Evolutionary conservation across 2,329 filamentous ascomycete species (phyloP), one percentile per base, ranked within the genome.

Genomic region (Paecilomyces dactylethromorphus): DNA sequence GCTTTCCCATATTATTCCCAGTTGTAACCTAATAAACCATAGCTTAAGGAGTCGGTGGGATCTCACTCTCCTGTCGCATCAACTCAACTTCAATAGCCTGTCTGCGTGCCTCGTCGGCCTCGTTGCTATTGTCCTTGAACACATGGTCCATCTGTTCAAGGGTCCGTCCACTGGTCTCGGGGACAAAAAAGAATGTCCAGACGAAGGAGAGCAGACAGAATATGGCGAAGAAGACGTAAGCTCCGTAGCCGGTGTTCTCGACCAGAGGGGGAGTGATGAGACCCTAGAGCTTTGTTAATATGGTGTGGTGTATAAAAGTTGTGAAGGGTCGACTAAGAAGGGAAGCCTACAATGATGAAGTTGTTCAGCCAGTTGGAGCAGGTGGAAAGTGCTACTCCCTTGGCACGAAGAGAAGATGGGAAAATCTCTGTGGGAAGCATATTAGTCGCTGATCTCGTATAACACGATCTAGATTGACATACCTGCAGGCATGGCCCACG

Each of bases 211-310:
- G 68, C 1, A 81, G 65, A 60, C 79, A 82, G 61, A 84, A 84
- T 2, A 77, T 74, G 0, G 79, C 82, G 61, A 87, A 87, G 74
- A 87, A 87, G 53, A 84, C 73, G 64, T 86, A 87, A 3, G 75
- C 69, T 3, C 79, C 80, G 62, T 74, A 81, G 1, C 78, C 78
- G 0, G 77, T 86, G 56, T 82, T 82, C 60, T 83, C 74, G 22
- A 89, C 82, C 35, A 89, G 79, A 1, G 86, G 80, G 0, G 87
- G 87, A 0, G 85, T 88, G 29, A 88, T 81, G 65, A 89, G 80
- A 35, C 87, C 85, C 56, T 76, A 21, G 24, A 6, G 54, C 7
- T 13, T 21, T 31, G 58, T 58, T 55, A 54, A 45, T 33, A 59
- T 35, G 33, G 18, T 56, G 1, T 2, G 6, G 0, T 11, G 12